These are phyloP conservation scores for Amanita muscaria DNA, from an alignment of 768 basidiomycete genomes.

Conservation along the genomic window DNA sequence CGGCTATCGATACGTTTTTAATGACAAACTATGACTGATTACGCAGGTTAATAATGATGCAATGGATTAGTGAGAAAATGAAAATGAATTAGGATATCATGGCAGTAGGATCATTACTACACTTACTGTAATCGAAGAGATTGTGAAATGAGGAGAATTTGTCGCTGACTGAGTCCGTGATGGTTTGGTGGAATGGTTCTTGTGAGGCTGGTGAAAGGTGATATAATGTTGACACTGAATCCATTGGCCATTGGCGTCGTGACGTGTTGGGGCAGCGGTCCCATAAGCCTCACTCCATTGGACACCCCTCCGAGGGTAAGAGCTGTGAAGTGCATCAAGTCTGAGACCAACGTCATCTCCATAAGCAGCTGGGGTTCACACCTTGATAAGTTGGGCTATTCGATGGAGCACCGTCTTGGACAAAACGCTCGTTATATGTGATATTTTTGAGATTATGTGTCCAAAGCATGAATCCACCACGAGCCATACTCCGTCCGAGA, in stretches of 20 bases:
- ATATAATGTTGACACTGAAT: too few species aligned
- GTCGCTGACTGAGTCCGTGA: too few species aligned
- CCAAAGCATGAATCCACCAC: constrained; percentile 31
- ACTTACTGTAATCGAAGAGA: too few species aligned
- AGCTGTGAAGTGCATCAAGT: constrained; percentile 13
- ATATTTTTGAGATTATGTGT: constrained; percentile 30
- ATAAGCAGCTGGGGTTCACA: not conserved
- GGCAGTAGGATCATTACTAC: too few species aligned
- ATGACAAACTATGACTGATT: too few species aligned
- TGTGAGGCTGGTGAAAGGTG: not conserved
- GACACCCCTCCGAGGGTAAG: constrained; percentile 22
- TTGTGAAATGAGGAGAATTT: too few species aligned
- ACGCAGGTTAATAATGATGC: too few species aligned
- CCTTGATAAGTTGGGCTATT: not conserved
- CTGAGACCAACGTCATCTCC: not conserved
- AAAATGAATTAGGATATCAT: too few species aligned
- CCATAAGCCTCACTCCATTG: constrained; percentile 16
- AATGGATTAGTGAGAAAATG: too few species aligned
- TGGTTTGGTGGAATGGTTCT: too few species aligned
- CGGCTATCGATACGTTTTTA: too few species aligned
- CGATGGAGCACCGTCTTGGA: constrained; percentile 24
- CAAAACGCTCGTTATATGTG: constrained; percentile 20
- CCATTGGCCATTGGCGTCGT: too few species aligned
- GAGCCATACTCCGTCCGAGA: constrained; percentile 35
- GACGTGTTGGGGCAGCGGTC: not conserved